These are phyloP conservation scores for Aurifilum marmelostoma DNA, from an alignment of 2,329 filamentous ascomycete genomes.

Conservation along the genomic window DNA sequence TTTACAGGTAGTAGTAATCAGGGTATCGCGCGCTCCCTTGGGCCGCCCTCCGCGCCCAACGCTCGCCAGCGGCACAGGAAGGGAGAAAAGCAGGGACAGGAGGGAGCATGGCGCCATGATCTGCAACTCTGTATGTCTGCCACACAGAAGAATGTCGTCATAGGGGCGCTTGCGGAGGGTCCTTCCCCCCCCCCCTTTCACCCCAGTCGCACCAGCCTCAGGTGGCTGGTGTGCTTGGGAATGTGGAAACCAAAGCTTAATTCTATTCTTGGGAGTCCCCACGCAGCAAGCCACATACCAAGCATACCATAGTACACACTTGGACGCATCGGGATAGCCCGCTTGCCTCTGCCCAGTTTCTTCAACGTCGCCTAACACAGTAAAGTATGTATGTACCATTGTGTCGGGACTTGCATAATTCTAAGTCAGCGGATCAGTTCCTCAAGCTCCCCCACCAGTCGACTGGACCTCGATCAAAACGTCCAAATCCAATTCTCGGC, in stretches of 20 bases:
- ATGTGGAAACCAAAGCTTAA: background rate
- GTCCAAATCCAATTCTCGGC: background rate
- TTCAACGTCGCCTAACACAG: background rate
- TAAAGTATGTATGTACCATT: background rate
- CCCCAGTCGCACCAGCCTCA: background rate
- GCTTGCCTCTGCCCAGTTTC: background rate
- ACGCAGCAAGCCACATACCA: background rate
- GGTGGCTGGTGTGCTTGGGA: background rate
- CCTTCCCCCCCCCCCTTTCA: too few species aligned
- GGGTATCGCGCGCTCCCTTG: background rate
- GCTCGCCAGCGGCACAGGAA: background rate
- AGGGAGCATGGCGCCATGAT: background rate
- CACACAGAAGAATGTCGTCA: constrained; percentile 4
- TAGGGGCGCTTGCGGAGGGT: background rate
- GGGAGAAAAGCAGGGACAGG: background rate
- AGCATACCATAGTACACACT: background rate
- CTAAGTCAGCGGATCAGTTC: background rate
- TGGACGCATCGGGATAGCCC: constrained; percentile 2
- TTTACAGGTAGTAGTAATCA: too few species aligned
- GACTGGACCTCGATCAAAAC: background rate
- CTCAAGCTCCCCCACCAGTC: background rate
- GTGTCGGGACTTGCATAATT: background rate
- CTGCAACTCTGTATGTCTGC: constrained; percentile 5
- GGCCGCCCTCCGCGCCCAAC: background rate
- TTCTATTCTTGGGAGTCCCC: constrained; percentile 10